These are phyloP conservation scores for Talaromyces amestolkiae DNA, from an alignment of 2,329 filamentous ascomycete genomes.

Conservation along the genomic window DNA sequence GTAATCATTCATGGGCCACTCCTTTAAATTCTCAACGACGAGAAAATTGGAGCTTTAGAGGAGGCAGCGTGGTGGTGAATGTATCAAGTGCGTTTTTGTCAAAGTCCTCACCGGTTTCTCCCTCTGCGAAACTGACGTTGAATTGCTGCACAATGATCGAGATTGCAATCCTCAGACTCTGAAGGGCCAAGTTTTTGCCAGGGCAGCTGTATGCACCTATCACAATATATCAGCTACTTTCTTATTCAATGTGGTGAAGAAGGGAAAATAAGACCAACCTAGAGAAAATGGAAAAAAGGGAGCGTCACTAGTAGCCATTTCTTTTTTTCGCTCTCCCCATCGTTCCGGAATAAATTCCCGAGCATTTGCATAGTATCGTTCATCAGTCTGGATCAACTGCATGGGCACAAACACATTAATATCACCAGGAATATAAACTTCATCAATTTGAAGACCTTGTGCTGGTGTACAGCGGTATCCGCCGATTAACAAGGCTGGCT, in stretches of 20 bases:
- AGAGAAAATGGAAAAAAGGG: constrained; percentile 25
- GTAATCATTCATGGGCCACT: too few species aligned
- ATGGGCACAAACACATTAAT: constrained; percentile 23
- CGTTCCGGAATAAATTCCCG: constrained; percentile 28
- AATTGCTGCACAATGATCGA: constrained; percentile 23
- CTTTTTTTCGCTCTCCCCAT: constrained; percentile 21
- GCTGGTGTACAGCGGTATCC: constrained; percentile 39
- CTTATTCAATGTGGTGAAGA: constrained; percentile 26
- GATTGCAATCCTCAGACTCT: constrained; percentile 31
- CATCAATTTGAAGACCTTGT: constrained; percentile 30
- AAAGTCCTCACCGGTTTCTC: constrained; percentile 23
- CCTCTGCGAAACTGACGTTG: constrained; percentile 24
- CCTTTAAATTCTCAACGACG: constrained; percentile 5
- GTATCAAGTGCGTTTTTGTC: constrained; percentile 23
- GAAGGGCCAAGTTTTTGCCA: constrained; percentile 33
- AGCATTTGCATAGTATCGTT: constrained; percentile 21
- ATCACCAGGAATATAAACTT: constrained; percentile 30
- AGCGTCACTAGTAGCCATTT: constrained; percentile 23
- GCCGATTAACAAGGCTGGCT: constrained; percentile 37
- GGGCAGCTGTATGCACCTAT: constrained; percentile 31
- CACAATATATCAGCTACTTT: constrained; percentile 13
- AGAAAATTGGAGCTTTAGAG: constrained; percentile 29
- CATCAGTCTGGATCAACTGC: constrained; percentile 27
- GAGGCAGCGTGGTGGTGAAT: constrained; percentile 29
- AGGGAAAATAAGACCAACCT: constrained; percentile 20